Evolutionary conservation across 1,284 basidiomycete species (phyloP), one percentile per base, ranked within the genome.

Genomic region (Takashimella koratensis): DNA sequence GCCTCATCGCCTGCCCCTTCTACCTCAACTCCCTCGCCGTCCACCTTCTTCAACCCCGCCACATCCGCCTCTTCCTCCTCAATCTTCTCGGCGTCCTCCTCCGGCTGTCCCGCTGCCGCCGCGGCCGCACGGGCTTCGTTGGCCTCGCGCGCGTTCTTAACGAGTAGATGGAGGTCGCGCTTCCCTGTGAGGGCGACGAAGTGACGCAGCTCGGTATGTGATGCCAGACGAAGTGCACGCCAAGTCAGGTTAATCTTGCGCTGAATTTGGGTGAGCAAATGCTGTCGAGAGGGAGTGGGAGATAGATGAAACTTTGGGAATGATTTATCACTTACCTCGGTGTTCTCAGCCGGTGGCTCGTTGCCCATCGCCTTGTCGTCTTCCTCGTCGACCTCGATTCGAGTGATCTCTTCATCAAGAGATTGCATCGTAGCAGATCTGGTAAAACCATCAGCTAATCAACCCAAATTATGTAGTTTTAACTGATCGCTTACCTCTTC

Each of bases 361-460:
- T 49, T 59, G 4, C 70, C 70, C 66, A 72, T 68, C 2, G 67
- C 70, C 45, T 54, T 58, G 48, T 72, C 67, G 47, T 71, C 70
- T 52, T 68, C 70, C 43, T 68, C 67, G 20, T 68, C 69, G 52
- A 47, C 58, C 46, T 68, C 65, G 23, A 72, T 62, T 21, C 47
- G 45, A 27, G 44, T n/a, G 16, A 68, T 57, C 47, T 67, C 62
- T 42, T 65, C 60, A 39, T 65, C 65, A 25, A 71, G 56, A 8
- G 30, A 36, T 36, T 50, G 47, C 5, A 61, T 53, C 20, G 54
- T 59, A 11, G 57, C 54, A 20, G 53, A 51, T 21, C 65, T 67
- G 22, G 5, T 30, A 21, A 24, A 8, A 8, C 30, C 10, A 26
- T 54, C 45, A 59, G 54, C 49, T 20, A 24, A 8, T n/a, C n/a